Evolutionary conservation across 257 asterid species (phyloP), one percentile per base, ranked within the genome.

Genomic region (Eucommia ulmoides): DNA sequence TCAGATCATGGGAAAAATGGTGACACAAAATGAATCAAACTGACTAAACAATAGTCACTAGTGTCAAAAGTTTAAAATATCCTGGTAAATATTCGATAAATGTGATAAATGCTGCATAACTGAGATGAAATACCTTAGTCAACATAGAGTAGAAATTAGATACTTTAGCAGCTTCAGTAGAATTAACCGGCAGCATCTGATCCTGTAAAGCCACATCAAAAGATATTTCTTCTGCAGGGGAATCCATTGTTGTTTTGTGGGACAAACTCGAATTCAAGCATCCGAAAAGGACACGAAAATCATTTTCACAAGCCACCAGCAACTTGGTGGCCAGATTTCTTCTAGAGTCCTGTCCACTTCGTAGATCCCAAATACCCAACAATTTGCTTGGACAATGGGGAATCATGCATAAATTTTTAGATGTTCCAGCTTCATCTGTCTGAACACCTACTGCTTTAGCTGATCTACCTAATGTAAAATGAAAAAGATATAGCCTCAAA

Each of bases 241-340:
- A 14, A 24, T 52, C 56, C 26, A 6, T 25, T 49, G 51, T 67
- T 47, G 54, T 45, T 55, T 56, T 54, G 29, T 24, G 41, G 11
- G 57, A 67, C 19, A 57, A 56, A 54, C 57, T 63, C 19, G 45
- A 41, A 68, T 58, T 69, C 57, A 88, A 58, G 71, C 65, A 69
- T 63, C 83, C 87, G 72, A 74, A 74, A 59, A 88, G 81, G 63
- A 74, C 67, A 23, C 62, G 74, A 48, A 88, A 70, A 64, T 88
- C 97, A 17, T 58, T 65, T 65, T 72, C 84, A 62, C 94, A 84
- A 45, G 65, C 59, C 25, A 55, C 65, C 42, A 70, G 66, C 62
- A 88, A 69, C 69, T 79, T 77, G 6, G 72, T 60, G 54, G 73
- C 84, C 54, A 84, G 72, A 61, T 41, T 52, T 59, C 74, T 72